Evolutionary conservation across 148 eudicot species (phyloP).

Genomic region (Fagopyrum esculentum): DNA sequence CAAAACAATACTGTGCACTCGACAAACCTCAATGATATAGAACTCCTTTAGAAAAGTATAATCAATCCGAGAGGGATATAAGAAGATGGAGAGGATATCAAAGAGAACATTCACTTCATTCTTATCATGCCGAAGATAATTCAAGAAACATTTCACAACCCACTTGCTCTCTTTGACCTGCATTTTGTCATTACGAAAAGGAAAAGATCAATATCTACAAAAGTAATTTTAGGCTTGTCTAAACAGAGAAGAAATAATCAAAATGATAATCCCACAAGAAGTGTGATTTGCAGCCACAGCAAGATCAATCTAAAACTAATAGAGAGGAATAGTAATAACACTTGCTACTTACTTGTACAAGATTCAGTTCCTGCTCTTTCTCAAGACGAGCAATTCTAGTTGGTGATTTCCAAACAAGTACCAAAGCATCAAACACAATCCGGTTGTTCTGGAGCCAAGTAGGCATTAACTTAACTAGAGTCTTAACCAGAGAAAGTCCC

Average conservation of each 20-base stretch:
- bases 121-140: constrained; percentile 89
- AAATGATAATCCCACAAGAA: neutral
- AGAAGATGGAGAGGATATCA: constrained; percentile 86
- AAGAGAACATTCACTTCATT: constrained; percentile 87
- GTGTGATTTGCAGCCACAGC: neutral
- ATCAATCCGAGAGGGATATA: constrained; percentile 78
- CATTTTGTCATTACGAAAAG: constrained; percentile 19
- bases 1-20: neutral
- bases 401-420: constrained; percentile 88
- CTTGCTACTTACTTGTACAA: constrained; percentile 53
- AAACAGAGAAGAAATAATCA: neutral
- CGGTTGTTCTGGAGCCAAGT: constrained; percentile 87
- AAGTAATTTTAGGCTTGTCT: neutral
- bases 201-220: neutral
- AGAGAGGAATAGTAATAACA: neutral
- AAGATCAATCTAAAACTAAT: neutral
- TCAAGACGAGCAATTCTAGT: constrained; percentile 76
- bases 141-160: constrained; percentile 97
- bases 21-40: constrained; percentile 82
- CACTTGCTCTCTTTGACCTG: constrained; percentile 99
- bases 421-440: constrained; percentile 68
- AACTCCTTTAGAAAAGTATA: constrained; percentile 95
- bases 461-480: constrained; percentile 90
- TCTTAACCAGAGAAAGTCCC: constrained; percentile 78
- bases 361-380: constrained; percentile 86